Base-by-base conservation (phyloP, 2,329 filamentous ascomycete species). In the Fusarium robinianum region DNA sequence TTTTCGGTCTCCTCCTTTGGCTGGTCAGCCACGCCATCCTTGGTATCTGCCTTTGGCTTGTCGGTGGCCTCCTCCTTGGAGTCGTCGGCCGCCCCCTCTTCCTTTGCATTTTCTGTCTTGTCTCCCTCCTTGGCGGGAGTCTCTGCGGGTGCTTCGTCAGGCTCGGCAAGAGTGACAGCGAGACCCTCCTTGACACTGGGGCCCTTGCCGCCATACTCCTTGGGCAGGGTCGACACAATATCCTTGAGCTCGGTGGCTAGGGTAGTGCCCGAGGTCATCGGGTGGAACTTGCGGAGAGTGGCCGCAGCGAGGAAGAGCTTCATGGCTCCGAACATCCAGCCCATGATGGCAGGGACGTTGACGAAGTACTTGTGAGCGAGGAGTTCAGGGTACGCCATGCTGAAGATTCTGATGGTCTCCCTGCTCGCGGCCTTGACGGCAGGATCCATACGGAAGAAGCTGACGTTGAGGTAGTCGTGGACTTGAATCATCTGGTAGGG, bases 401-500 rank as follows among this genome's bases (percentile, higher is more conserved):
- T 81, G 66, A 96, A 90, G 37, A 87, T 77, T 50, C 87, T 79
- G 66, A 96, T 95, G 31, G 88, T 91, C 72, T 91, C 83, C 62
- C 83, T 84, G 53, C 83, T 87, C 11, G 88, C 87, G 4, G 83
- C 77, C 68, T 88, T 90, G 69, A 94, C 84, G 44, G 79, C 75
- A 1, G 87, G 80, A 43, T 92, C 85, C 74, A 88, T 84, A 48
- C 89, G 84, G 57, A 96, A 77, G 77, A 96, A 96, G 63, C 84
- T 89, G 65, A 95, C 84, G 51, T 83, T 85, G 59, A 88, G 81
- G 76, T 96, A 96, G 74, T 97, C 92, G 72, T 97, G 92, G 18
- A 96, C 84, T 70, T 96, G 91, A 61, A 88, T 80, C 74, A 95
- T 90, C 70, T 92, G 88, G 72, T 96, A 95, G 1, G 87, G 88